Evolutionary conservation across 306 rosid genomes (phyloP), one percentile per base, ranked within the genome.

Genomic region (Crataegus laevigata): DNA sequence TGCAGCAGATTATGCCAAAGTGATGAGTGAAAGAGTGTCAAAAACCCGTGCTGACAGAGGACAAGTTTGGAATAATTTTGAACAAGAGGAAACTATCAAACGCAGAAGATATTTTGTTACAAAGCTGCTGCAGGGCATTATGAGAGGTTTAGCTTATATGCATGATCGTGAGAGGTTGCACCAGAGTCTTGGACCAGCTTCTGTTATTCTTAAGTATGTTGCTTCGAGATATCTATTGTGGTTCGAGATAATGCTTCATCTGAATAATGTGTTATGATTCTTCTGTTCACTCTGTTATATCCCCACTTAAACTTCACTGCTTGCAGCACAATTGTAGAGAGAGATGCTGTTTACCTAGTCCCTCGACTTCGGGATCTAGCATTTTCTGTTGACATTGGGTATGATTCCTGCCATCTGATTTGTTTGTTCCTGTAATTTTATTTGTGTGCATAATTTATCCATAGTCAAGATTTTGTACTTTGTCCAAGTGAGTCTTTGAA

Each of bases 141-240:
- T 94, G 84, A 90, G 82, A 81, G 98, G 97, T 74, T 83, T 94
- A 63, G 94, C 85, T 75, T 90, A 83, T 78, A 83, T 94, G 94
- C 98, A 94, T 38, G 82, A 82, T 63, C 87, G 69, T 38, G 91
- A 91, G 32, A 85, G 94, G 82, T 85, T 94, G 78, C 98, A 94
- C 83, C 98, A 94, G 85, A 94, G 98, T 86, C 93, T 94, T 66
- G 98, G 98, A 79, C 97, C 98, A 28, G 87, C 94, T 79, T 94
- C 98, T 75, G 80, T 94, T 64, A 82, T 78, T 80, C 96, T 94
- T 71, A 94, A 94, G 98, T 91, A 86, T 78, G 90, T 79, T 32
- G 59, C 38, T 61, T 36, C 30, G 67, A 79, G 68, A 71, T 47
- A 50, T 75, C 79, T 61, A 32, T 15, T 68, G 57, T 64, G 69